These are phyloP conservation scores for Amphirosellinia nigrospora DNA, from an alignment of 495 filamentous ascomycete genomes.

Conservation along the genomic window DNA sequence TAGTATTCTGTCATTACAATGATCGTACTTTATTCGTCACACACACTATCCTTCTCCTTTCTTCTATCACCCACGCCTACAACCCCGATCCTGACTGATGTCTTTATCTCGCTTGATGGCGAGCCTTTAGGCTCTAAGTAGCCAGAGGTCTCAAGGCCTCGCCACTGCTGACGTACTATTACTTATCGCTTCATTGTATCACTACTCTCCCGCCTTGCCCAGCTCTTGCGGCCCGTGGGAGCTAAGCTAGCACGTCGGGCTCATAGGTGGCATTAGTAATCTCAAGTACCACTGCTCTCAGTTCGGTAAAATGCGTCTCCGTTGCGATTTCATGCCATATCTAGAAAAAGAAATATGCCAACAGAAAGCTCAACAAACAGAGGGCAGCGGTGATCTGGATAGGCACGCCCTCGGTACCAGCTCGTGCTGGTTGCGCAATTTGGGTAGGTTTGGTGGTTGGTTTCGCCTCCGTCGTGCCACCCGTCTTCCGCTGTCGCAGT, in stretches of 20 bases:
- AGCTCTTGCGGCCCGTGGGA: neutral
- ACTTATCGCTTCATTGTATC: constrained; percentile 14
- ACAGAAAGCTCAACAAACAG: constrained; percentile 87
- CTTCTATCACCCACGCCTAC: neutral
- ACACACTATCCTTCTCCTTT: neutral
- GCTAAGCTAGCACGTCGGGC: neutral
- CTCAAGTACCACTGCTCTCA: neutral
- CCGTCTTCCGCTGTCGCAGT: constrained; percentile 72
- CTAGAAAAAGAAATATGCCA: constrained; percentile 95
- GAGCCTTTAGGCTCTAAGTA: constrained; percentile 4
- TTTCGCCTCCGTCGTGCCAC: constrained; percentile 45
- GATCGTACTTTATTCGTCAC: neutral
- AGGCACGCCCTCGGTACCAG: constrained; percentile 75
- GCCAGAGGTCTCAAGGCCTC: constrained; percentile 26
- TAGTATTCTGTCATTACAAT: neutral
- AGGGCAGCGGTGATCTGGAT: constrained; percentile 82
- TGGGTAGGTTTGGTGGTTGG: constrained; percentile 50
- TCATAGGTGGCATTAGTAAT: constrained; percentile 1
- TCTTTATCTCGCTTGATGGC: neutral
- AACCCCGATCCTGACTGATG: constrained; percentile 1
- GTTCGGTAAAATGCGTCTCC: neutral
- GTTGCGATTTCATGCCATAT: neutral
- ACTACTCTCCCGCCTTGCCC: neutral
- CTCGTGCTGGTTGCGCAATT: constrained; percentile 58
- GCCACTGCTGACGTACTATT: neutral